Percentiles rank a stretch among this genome's conserved stretches.
phyloP scores from a whole-genome alignment of 179 eudicot species.

The Spinacia oleracea region DNA sequence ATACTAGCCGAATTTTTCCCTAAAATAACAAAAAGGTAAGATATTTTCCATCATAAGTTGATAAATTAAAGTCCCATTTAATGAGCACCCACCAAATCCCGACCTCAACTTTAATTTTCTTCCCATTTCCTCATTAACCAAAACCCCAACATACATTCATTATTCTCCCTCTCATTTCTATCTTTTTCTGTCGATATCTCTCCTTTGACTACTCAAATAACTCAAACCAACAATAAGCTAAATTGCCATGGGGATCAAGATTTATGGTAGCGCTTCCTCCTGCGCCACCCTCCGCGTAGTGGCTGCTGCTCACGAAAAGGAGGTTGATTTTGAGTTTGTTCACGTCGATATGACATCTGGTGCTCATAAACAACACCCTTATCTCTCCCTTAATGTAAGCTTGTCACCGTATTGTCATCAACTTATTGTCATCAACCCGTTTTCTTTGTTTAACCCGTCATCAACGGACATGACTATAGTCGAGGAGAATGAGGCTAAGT shows the following conservation, averaged over 20 bases:
- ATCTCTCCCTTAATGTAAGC: constrained; percentile 50
- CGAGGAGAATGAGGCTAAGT: constrained; percentile 33
- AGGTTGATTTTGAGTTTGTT: constrained; percentile 44
- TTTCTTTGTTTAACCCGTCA: too few species aligned
- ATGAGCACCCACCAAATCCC: too few species aligned
- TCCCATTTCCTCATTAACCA: too few species aligned
- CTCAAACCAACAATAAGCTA: not conserved
- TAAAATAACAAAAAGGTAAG: too few species aligned
- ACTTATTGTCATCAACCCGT: too few species aligned
- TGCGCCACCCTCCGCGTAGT: constrained; percentile 40
- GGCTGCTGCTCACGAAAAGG: constrained; percentile 47
- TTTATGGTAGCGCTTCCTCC: constrained; percentile 43
- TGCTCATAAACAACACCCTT: constrained; percentile 49
- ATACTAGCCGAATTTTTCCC: too few species aligned
- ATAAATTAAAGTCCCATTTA: too few species aligned
- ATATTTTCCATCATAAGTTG: too few species aligned
- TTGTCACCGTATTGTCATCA: not conserved
- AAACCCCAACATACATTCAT: too few species aligned
- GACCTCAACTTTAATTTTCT: too few species aligned
- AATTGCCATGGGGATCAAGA: constrained; percentile 34
- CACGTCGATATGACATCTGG: constrained; percentile 39
- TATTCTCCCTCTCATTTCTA: not conserved
- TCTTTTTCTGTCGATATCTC: not conserved
- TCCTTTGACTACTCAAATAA: not conserved
- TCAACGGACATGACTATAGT: constrained; percentile 36